Conservation (phyloP, 2,329 filamentous ascomycete species). For the Verticillium klebahnii region DNA sequence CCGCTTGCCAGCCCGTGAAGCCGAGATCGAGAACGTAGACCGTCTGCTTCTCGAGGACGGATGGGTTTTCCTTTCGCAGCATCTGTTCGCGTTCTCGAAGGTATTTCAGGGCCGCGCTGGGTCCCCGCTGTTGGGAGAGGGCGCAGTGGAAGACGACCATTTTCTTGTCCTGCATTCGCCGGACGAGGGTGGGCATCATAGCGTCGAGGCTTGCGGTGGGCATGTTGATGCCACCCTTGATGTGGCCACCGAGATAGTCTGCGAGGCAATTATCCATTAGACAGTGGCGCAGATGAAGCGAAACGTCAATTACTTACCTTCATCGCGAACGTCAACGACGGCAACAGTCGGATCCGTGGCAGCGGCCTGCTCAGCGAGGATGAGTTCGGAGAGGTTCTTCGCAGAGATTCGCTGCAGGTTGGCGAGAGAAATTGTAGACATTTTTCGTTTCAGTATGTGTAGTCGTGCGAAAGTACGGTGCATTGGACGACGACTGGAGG, state of each 20-base stretch:
- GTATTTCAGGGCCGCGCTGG: conserved; percentile 77
- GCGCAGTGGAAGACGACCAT: conserved; percentile 93
- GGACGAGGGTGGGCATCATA: conserved; percentile 76
- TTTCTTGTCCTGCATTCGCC: conserved; percentile 70
- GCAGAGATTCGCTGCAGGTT: conserved; percentile 64
- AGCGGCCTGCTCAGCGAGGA: conserved; percentile 46
- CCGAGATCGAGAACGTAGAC: conserved; percentile 80
- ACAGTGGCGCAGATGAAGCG: neutral
- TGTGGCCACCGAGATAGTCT: conserved; percentile 92
- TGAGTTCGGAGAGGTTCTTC: conserved; percentile 60
- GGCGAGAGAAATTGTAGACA: conserved; percentile 58
- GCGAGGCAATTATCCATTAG: neutral
- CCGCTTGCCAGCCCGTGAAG: conserved; percentile 86
- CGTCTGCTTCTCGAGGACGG: conserved; percentile 48
- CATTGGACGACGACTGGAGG: neutral
- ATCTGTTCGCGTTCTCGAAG: conserved; percentile 61
- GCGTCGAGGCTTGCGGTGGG: conserved; percentile 70
- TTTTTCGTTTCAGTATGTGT: conserved; percentile 12
- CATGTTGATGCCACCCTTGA: conserved; percentile 69
- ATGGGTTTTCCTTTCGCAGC: conserved; percentile 17
- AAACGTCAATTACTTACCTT: conserved; percentile 43
- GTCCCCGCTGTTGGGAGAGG: conserved; percentile 85
- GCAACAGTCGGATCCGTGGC: conserved; percentile 49
- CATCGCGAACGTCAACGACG: conserved; percentile 85
- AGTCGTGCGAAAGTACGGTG: neutral